phyloP scores from a whole-genome alignment of 129 eudicot species.

The Smallanthus sonchifolius region DNA sequence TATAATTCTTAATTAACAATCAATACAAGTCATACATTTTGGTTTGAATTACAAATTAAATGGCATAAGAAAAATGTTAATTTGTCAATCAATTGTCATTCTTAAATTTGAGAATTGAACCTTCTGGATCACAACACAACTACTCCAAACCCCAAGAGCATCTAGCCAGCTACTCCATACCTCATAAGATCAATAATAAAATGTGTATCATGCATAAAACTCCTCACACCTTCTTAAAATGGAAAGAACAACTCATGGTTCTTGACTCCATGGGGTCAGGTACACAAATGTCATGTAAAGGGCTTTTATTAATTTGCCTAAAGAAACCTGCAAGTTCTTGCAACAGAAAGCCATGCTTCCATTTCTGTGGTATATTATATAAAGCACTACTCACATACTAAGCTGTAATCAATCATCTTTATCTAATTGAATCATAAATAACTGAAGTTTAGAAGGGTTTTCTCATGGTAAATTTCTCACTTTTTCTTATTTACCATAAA shows the following conservation, averaged over 20 bases:
- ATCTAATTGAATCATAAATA: not conserved
- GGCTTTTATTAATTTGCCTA: slow-evolving; percentile 23
- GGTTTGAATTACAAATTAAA: not conserved
- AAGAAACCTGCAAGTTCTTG: slow-evolving; percentile 41
- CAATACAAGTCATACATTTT: not conserved
- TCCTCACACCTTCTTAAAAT: slow-evolving; percentile 26
- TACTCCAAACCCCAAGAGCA: slow-evolving; percentile 6
- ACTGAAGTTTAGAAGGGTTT: not conserved
- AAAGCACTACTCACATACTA: slow-evolving; percentile 26
- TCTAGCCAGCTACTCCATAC: slow-evolving; percentile 14
- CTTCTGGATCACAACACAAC: not conserved
- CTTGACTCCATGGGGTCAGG: slow-evolving; percentile 33
- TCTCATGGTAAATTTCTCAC: not conserved
- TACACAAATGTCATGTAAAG: slow-evolving; percentile 18
- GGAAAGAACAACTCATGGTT: slow-evolving; percentile 23
- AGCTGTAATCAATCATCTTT: not conserved
- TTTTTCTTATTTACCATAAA: not conserved
- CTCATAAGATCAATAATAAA: slow-evolving; percentile 23
- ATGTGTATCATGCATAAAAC: slow-evolving; percentile 35
- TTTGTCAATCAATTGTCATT: not conserved
- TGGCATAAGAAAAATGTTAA: not conserved
- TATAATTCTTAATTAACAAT: not conserved
- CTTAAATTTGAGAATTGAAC: not conserved
- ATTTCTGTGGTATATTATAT: slow-evolving; percentile 27
- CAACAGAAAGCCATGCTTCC: slow-evolving; percentile 9